phyloP scores from a whole-genome alignment of 139 green algal species.

The Desmodesmus armatus region DNA sequence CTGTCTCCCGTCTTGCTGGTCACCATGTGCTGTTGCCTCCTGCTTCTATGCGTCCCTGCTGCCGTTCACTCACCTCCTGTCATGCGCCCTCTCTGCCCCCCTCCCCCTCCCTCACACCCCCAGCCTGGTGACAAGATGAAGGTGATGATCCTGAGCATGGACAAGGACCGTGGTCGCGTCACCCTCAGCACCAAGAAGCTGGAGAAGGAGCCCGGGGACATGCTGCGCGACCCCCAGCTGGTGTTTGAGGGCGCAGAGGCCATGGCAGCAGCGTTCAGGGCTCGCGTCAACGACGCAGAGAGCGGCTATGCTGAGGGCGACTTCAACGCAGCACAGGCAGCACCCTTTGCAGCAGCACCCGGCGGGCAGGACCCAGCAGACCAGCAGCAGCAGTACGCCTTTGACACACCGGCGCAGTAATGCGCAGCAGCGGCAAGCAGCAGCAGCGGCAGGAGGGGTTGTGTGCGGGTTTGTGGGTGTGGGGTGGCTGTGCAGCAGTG shows the following conservation, averaged over 20 bases:
- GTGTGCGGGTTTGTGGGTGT: no score
- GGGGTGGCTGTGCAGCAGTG: neutral
- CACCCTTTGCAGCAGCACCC: neutral
- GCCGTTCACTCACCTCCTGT: no score
- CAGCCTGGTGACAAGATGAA: slow-evolving; percentile 94
- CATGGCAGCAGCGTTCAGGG: slow-evolving; percentile 90
- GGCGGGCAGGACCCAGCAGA: neutral
- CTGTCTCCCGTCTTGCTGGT: no score
- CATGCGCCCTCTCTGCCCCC: no score
- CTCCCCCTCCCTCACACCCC: no score
- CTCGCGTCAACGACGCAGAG: slow-evolving; percentile 50
- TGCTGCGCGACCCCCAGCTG: slow-evolving; percentile 91
- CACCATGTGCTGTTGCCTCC: neutral
- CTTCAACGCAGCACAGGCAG: slow-evolving; percentile 9
- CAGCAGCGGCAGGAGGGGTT: neutral
- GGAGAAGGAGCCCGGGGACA: slow-evolving; percentile 95
- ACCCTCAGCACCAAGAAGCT: slow-evolving; percentile 98
- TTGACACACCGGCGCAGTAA: neutral
- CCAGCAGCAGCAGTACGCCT: slow-evolving; percentile 41
- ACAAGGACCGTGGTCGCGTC: slow-evolving; percentile 88
- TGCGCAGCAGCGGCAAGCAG: neutral
- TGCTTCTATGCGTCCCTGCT: no score
- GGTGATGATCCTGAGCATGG: slow-evolving; percentile 96
- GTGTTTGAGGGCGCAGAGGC: slow-evolving; percentile 97
- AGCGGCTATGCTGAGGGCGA: neutral